Conservation (phyloP, 176 grass and related monocot genomes). For the Pharus latifolius region DNA sequence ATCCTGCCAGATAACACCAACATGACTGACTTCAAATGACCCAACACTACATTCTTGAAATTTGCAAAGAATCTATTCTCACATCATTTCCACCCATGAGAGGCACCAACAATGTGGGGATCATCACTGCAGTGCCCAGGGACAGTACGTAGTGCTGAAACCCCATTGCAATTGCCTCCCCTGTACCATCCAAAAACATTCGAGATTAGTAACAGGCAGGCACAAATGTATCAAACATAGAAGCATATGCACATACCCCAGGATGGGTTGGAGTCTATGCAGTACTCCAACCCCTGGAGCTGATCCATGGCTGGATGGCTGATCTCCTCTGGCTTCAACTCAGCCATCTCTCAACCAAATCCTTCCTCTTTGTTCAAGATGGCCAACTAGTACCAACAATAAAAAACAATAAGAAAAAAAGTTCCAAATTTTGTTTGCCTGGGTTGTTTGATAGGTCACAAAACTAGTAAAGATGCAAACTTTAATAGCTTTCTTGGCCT, state of each 20-base stretch:
- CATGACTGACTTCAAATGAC: background rate
- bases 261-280: slow-evolving; percentile 81
- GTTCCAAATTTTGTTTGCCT: background rate
- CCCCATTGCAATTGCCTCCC: slow-evolving; percentile 43
- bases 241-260: slow-evolving; percentile 44
- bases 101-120: slow-evolving; percentile 65
- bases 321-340: slow-evolving; percentile 65
- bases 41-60: background rate
- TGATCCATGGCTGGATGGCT: slow-evolving; percentile 71
- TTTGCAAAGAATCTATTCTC: slow-evolving; percentile 10
- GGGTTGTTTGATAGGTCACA: background rate
- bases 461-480: slow-evolving; percentile 10
- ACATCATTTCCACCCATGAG: slow-evolving; percentile 76
- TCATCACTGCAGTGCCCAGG: slow-evolving; percentile 74
- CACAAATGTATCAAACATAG: slow-evolving; percentile 1
- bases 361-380: background rate
- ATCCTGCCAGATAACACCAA: background rate
- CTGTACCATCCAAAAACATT: slow-evolving; percentile 10
- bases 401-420: slow-evolving; percentile 1
- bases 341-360: slow-evolving; percentile 27
- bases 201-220: background rate
- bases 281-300: slow-evolving; percentile 65
- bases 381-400: background rate
- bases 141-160: slow-evolving; percentile 77
- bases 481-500: slow-evolving; percentile 23